Percentiles rank a stretch among this genome's conserved stretches.
These are phyloP conservation scores for Triticum urartu DNA, from an alignment of 176 grass and related monocot species.

Conservation along the genomic window DNA sequence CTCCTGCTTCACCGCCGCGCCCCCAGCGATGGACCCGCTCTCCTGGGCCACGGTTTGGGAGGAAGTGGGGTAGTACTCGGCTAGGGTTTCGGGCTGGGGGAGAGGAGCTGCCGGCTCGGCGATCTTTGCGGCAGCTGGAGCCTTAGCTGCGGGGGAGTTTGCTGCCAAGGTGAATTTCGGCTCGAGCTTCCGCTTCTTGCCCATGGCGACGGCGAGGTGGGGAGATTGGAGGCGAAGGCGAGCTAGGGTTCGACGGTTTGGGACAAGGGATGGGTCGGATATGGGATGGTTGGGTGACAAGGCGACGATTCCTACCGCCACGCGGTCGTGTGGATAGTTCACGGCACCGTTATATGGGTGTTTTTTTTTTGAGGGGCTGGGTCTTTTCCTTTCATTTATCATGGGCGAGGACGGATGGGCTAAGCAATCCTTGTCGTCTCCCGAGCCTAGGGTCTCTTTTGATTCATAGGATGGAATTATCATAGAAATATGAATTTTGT, in stretches of 20 bases:
- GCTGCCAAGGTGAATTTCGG: not conserved
- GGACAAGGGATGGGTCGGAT: not conserved
- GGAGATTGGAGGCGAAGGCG: not conserved
- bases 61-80: not conserved
- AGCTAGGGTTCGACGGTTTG: conserved; percentile 51
- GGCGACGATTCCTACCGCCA: not conserved
- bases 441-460: no score
- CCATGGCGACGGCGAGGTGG: conserved; percentile 47
- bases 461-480: no score
- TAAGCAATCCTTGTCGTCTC: no score
- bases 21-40: not conserved
- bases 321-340: not conserved
- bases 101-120: not conserved
- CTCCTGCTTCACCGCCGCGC: conserved; percentile 9
- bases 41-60: not conserved
- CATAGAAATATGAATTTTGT: no score
- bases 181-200: conserved; percentile 88
- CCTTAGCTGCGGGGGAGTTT: not conserved
- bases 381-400: not conserved
- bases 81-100: conserved; percentile 5
- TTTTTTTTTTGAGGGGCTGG: no score
- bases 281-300: not conserved
- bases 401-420: no score
- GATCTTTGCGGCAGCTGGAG: not conserved
- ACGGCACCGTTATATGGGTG: not conserved